Evolutionary conservation across 2,329 filamentous ascomycete genomes (phyloP).

Genomic region (Pezicula carpinea): DNA sequence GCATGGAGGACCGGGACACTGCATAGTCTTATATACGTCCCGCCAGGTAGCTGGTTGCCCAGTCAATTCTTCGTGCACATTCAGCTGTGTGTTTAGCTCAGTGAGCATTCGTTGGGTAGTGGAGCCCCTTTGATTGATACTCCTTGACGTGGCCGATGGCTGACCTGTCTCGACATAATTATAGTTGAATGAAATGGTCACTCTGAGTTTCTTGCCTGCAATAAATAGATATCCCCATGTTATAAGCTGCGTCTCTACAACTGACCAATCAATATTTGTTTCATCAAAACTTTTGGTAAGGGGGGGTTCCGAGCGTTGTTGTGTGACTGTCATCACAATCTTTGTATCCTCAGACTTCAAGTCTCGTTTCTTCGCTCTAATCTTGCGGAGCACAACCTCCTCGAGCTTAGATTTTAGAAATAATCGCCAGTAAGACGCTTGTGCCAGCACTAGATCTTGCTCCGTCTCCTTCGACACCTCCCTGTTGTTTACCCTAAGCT

Average conservation of each 20-base stretch:
- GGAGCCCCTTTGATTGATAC: conserved; percentile 10
- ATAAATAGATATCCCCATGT: conserved; percentile 10
- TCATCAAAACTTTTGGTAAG: conserved; percentile 1
- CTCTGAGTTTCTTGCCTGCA: conserved; percentile 13
- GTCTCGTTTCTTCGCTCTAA: too few relatives aligned
- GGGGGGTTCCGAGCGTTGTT: too few relatives aligned
- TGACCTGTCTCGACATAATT: conserved; percentile 9
- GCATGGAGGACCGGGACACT: conserved; percentile 24
- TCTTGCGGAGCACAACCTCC: too few relatives aligned
- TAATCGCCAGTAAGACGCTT: too few relatives aligned
- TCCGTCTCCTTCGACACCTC: conserved; percentile 17
- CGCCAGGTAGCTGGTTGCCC: conserved; percentile 25
- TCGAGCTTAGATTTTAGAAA: too few relatives aligned
- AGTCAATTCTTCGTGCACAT: conserved; percentile 19
- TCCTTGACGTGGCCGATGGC: conserved; percentile 1
- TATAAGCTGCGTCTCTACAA: conserved; percentile 8
- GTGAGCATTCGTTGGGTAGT: conserved; percentile 24
- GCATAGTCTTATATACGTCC: conserved; percentile 29
- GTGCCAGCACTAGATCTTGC: conserved; percentile 5
- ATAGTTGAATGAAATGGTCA: conserved; percentile 15
- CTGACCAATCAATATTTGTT: conserved; percentile 10
- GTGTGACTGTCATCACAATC: too few relatives aligned
- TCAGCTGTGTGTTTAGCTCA: conserved; percentile 19
- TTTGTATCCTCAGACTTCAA: too few relatives aligned
- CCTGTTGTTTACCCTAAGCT: conserved; percentile 20